Evolutionary conservation across 1,284 basidiomycete genomes (phyloP), one percentile per base, ranked within the genome.

Genomic region (Athelia sp.): DNA sequence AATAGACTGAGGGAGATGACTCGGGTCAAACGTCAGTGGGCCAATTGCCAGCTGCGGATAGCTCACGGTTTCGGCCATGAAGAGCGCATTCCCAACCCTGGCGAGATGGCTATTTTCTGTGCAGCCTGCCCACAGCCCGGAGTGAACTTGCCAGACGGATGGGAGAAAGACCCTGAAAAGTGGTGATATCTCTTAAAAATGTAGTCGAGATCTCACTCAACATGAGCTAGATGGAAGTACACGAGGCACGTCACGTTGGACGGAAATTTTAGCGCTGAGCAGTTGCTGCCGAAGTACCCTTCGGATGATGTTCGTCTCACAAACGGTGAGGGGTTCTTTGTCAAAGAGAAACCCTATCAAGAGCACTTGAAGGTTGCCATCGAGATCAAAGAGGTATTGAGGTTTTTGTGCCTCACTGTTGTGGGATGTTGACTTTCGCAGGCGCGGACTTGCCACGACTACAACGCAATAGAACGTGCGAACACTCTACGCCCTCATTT

Each of bases 121-220:
- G 44, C 50, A 0, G 48, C 56, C 6, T 59, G 58, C 31, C 54
- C 51, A 3, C 55, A 58, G 22, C 51, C 50, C 1, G 50, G 49
- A 0, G 36, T 58, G 1, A 58, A 59, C 35, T 21, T 54, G 9
- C 48, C 51, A 24, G n/a, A 1, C 2, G 42, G 34, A 1, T 50
- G 52, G 43, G 22, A 26, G 6, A 34, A 15, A 17, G 34, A 44
- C 26, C 18, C 40, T 44, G 17, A 36, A 24, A 13, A 35, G 34
- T 50, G 13, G 35, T 21, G 34, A 13, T 14, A 23, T 6, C 1
- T 23, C 4, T 13, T 1, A 14, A 2, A 3, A 24, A 14, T n/a
- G 24, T 34, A 22, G n/a, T 17, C 13, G 19, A 15, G 11, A 4
- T 10, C 23, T 17, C 15, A 38, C 47, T 57, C 50, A 47, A 55